Percentiles rank a stretch among this genome's conserved stretches.
These are phyloP conservation scores for Backusella psychrophila DNA, from an alignment of 192 early-diverging fungal species.

Conservation along the genomic window DNA sequence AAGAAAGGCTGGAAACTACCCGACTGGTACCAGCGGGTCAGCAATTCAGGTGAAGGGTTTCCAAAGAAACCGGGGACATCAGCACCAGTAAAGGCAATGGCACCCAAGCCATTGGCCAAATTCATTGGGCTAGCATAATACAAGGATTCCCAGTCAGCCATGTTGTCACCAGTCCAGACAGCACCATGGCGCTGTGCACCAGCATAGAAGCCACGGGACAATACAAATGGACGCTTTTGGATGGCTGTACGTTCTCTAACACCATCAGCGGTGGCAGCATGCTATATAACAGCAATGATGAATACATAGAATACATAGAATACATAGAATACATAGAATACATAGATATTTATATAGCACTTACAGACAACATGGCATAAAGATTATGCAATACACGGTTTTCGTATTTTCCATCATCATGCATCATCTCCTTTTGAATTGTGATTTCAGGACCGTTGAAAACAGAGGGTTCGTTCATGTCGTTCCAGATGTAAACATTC, in stretches of 20 bases:
- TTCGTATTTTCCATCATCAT: constrained; percentile 76
- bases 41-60: constrained; percentile 86
- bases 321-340: too few relatives aligned
- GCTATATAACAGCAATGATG: constrained; percentile 34
- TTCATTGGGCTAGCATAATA: constrained; percentile 85
- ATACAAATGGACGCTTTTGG: constrained; percentile 82
- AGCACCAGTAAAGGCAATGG: constrained; percentile 90
- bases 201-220: constrained; percentile 95
- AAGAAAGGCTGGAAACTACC: constrained; percentile 96
- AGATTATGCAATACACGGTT: constrained; percentile 96
- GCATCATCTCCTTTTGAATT: constrained; percentile 91
- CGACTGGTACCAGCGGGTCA: constrained; percentile 97
- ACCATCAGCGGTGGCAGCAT: constrained; percentile 84
- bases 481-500: constrained; percentile 92
- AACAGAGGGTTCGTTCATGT: constrained; percentile 99
- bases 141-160: constrained; percentile 87
- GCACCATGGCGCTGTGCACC: constrained; percentile 95
- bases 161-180: constrained; percentile 98
- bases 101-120: constrained; percentile 80
- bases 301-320: neutral
- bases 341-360: neutral
- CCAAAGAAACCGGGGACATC: constrained; percentile 89
- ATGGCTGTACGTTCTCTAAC: constrained; percentile 58
- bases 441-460: constrained; percentile 98
- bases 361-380: constrained; percentile 81